phyloP scores from a whole-genome alignment of 495 filamentous ascomycete species.

The Amphirosellinia nigrospora region DNA sequence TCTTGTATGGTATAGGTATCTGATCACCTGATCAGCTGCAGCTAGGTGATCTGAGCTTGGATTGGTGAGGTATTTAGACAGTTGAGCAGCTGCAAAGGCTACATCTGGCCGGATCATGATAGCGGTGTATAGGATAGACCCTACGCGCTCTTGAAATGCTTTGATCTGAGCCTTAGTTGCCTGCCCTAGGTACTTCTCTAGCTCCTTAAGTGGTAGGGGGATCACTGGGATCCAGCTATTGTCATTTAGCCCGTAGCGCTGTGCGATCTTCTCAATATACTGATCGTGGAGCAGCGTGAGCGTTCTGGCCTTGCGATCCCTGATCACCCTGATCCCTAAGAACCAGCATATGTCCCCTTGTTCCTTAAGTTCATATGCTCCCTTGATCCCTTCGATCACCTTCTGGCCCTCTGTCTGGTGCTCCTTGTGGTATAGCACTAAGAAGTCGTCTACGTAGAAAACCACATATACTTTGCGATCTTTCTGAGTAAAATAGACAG shows the following conservation, averaged over 20 bases:
- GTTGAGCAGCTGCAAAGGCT: neutral
- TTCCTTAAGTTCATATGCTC: neutral
- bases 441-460: neutral
- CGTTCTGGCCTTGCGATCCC: neutral
- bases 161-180: neutral
- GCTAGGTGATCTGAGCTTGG: neutral
- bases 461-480: too few species aligned
- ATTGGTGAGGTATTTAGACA: neutral
- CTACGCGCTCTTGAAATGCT: neutral
- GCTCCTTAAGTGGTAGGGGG: neutral
- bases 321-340: neutral
- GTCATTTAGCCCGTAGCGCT: neutral
- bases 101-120: neutral
- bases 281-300: neutral
- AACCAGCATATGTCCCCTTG: neutral
- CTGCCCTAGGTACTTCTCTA: neutral
- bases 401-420: neutral
- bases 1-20: neutral
- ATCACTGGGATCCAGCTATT: neutral
- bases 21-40: neutral
- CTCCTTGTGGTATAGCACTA: neutral
- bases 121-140: neutral
- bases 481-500: too few species aligned
- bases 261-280: neutral
- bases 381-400: neutral